These are phyloP conservation scores for Russula sp. DNA, from an alignment of 768 basidiomycete species.

Conservation along the genomic window DNA sequence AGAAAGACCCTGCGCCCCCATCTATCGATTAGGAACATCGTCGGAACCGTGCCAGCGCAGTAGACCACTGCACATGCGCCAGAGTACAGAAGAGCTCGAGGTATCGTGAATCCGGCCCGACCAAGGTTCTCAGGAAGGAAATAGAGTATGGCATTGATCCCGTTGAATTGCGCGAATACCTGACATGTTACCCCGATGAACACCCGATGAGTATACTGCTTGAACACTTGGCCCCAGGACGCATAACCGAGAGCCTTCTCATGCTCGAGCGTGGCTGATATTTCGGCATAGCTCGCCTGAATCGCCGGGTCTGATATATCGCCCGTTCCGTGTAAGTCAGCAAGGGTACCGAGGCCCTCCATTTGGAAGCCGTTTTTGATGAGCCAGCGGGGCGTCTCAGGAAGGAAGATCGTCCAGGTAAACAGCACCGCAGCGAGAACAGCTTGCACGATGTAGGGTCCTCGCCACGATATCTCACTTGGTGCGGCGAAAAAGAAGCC, in stretches of 20 bases:
- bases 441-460: slow-evolving; percentile 54
- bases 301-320: slow-evolving; percentile 45
- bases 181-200: slow-evolving; percentile 55
- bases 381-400: slow-evolving; percentile 55
- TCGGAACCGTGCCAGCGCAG: slow-evolving; percentile 50
- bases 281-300: slow-evolving; percentile 45
- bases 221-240: slow-evolving; percentile 50
- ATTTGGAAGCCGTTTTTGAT: slow-evolving; percentile 50
- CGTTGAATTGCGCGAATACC: slow-evolving; percentile 52
- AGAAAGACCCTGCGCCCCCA: slow-evolving; percentile 53
- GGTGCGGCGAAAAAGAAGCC: slow-evolving; percentile 48
- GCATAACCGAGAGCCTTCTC: slow-evolving; percentile 43
- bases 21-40: slow-evolving; percentile 52
- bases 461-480: slow-evolving; percentile 52
- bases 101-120: slow-evolving; percentile 48
- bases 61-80: slow-evolving; percentile 49
- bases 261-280: slow-evolving; percentile 41
- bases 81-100: slow-evolving; percentile 46
- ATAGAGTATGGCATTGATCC: slow-evolving; percentile 57
- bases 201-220: slow-evolving; percentile 48
- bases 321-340: slow-evolving; percentile 56
- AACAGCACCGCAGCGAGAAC: slow-evolving; percentile 48
- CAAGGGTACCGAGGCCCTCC: slow-evolving; percentile 51
- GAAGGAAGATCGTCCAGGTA: slow-evolving; percentile 48
- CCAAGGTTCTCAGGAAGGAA: slow-evolving; percentile 54